phyloP scores from a whole-genome alignment of 495 filamentous ascomycete species.

The Copromyces sp. region DNA sequence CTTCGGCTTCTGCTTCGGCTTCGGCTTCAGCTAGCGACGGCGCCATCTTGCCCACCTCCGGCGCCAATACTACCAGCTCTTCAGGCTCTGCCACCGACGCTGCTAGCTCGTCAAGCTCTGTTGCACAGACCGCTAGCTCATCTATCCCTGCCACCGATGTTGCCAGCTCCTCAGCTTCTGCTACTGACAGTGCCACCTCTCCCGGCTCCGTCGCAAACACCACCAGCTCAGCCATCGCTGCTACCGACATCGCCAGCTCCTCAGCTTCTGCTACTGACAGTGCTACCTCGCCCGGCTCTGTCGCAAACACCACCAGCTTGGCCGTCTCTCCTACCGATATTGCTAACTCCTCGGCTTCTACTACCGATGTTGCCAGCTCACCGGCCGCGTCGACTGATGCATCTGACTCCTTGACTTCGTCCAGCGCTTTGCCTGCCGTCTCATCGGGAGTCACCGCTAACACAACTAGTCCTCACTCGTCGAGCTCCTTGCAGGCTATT shows the following conservation, averaged over 20 bases:
- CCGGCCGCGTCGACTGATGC: not conserved
- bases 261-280: not conserved
- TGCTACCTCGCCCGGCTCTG: conserved; percentile 1
- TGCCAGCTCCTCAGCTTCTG: not conserved
- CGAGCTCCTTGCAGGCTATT: not conserved
- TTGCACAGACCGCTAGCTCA: not conserved
- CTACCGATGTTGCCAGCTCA: not conserved
- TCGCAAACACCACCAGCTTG: not conserved
- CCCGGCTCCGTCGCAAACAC: not conserved
- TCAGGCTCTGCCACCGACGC: not conserved
- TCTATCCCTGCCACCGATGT: not conserved
- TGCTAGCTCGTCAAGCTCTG: not conserved
- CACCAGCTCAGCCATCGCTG: not conserved
- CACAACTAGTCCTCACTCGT: not conserved
- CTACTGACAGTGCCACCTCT: not conserved
- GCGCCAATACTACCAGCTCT: not conserved
- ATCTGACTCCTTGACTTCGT: not conserved
- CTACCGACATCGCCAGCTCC: not conserved
- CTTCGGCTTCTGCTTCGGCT: not conserved
- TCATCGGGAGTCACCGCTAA: not conserved
- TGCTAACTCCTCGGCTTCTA: conserved; percentile 1
- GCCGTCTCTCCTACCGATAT: not conserved
- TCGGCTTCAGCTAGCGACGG: not conserved
- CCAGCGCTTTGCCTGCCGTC: not conserved
- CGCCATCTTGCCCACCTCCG: not conserved